Conservation (phyloP, 2,329 filamentous ascomycete genomes). For the Alternaria metachromatica region DNA sequence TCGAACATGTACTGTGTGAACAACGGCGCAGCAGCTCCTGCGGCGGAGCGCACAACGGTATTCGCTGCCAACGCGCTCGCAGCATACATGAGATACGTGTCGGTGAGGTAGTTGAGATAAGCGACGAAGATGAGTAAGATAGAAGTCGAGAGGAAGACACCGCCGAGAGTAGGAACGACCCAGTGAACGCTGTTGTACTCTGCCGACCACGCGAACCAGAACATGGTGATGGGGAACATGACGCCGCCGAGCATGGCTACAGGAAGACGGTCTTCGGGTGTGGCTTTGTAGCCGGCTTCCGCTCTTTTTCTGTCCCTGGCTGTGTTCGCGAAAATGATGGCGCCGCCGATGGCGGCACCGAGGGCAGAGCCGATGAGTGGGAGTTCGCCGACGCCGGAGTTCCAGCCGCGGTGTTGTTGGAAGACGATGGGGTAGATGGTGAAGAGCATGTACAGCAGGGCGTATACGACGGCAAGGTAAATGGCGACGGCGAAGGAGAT, state of each 20-base stretch:
- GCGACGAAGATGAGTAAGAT: background rate
- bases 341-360: background rate
- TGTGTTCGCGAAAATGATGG: background rate
- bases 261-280: background rate
- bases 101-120: background rate
- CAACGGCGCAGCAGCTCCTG: background rate
- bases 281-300: background rate
- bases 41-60: background rate
- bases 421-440: background rate
- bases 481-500: background rate
- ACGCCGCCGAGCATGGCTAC: background rate
- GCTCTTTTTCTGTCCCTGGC: background rate
- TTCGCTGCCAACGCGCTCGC: background rate
- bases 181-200: background rate
- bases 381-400: background rate
- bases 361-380: background rate
- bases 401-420: background rate
- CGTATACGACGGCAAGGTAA: background rate
- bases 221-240: background rate
- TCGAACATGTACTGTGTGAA: background rate
- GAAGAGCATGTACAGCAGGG: background rate
- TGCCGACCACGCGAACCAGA: background rate
- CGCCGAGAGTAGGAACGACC: background rate
- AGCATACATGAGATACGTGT: background rate
- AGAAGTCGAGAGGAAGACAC: background rate